phyloP scores from a whole-genome alignment of 2,329 filamentous ascomycete genomes.

The Mollisia scopiformis region DNA sequence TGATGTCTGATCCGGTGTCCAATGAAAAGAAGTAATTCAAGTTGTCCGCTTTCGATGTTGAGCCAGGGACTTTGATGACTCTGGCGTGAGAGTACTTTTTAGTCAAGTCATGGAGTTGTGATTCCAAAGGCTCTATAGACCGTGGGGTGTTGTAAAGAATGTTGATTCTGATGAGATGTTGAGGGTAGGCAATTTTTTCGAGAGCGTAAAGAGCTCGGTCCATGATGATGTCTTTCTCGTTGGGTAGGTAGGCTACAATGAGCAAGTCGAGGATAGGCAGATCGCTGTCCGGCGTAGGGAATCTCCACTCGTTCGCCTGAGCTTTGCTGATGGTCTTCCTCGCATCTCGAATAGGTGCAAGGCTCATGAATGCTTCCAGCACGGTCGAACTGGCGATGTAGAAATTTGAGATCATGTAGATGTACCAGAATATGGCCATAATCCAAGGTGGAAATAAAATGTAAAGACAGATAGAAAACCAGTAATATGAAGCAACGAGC shows the following conservation, averaged over 20 bases:
- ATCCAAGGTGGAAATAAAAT: conserved; percentile 41
- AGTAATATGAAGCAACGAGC: conserved; percentile 44
- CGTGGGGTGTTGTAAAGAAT: conserved; percentile 52
- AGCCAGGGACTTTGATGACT: conserved; percentile 50
- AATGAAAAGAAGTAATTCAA: conserved; percentile 50
- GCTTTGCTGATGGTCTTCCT: conserved; percentile 41
- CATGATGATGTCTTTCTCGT: conserved; percentile 53
- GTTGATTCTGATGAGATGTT: conserved; percentile 49
- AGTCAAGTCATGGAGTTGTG: conserved; percentile 42
- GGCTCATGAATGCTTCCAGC: conserved; percentile 44
- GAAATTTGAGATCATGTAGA: conserved; percentile 47
- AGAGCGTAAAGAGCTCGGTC: conserved; percentile 49
- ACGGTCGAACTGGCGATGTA: conserved; percentile 47
- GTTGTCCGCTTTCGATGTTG: conserved; percentile 53
- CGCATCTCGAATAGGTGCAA: conserved; percentile 41
- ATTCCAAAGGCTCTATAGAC: conserved; percentile 48
- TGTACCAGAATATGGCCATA: conserved; percentile 46
- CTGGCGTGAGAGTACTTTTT: conserved; percentile 43
- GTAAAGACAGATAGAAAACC: conserved; percentile 45
- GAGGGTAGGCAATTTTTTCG: conserved; percentile 49
- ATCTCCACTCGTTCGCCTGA: conserved; percentile 43
- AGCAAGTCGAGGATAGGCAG: conserved; percentile 48
- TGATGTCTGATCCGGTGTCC: conserved; percentile 47
- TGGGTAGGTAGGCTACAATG: conserved; percentile 53
- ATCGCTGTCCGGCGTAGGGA: conserved; percentile 44